phyloP scores from a whole-genome alignment of 345 rosid genomes.

The Dovyalis caffra region DNA sequence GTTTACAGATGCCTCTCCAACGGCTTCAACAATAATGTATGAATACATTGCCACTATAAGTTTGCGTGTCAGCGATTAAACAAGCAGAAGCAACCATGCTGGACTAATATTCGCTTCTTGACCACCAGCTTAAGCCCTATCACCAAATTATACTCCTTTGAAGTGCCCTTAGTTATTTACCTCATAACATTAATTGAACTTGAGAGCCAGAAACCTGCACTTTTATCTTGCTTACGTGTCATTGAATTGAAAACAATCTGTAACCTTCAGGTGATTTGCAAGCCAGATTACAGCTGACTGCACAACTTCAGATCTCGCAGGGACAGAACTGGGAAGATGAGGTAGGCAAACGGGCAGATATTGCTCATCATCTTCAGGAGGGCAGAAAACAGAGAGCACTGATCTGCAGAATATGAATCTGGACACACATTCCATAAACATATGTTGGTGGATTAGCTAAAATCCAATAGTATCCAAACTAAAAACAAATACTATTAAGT shows the following conservation, averaged over 20 bases:
- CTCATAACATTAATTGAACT: conserved; percentile 4
- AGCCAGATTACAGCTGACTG: conserved; percentile 51
- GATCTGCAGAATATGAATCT: conserved; percentile 91
- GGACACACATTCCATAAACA: conserved; percentile 19
- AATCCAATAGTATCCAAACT: background rate
- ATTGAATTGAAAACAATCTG: conserved; percentile 53
- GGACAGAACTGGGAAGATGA: conserved; percentile 56
- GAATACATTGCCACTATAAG: conserved; percentile 7
- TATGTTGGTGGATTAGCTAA: background rate
- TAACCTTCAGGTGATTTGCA: conserved; percentile 60
- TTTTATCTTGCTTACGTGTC: conserved; percentile 18
- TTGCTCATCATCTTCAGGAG: conserved; percentile 44
- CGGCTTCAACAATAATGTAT: conserved; percentile 4
- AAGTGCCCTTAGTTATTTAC: background rate
- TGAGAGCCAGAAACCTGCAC: conserved; percentile 15
- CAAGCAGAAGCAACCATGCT: conserved; percentile 37
- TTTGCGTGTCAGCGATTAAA: conserved; percentile 12
- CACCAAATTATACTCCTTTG: conserved; percentile 9
- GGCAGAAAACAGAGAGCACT: conserved; percentile 52
- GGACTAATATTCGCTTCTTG: conserved; percentile 7
- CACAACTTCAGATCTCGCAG: conserved; percentile 51
- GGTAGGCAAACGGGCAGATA: conserved; percentile 82
- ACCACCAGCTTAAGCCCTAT: conserved; percentile 11
- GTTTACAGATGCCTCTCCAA: conserved; percentile 9
- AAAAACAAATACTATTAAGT: background rate